Base-by-base conservation (phyloP, 148 eudicot genomes). In the Chenopodium suecicum region DNA sequence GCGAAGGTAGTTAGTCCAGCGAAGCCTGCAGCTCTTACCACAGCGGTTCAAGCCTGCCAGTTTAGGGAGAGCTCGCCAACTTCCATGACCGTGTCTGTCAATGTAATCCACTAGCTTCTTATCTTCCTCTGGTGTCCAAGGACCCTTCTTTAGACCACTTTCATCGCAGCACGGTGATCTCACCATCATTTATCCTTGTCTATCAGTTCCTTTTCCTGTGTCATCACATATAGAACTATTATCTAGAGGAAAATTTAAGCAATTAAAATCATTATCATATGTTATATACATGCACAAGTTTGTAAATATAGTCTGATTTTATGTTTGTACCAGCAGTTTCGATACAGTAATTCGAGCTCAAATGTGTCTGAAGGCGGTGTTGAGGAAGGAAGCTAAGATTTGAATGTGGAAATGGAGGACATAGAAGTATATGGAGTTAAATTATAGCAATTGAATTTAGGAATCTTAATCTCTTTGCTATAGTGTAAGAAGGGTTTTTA, bases 91-190 rank as follows among this genome's bases (percentile, higher is more conserved):
- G 14, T 89, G 66, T 31, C 44, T 76, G 20, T 84, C 62, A 1
- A 91, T 88, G 79, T 86, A 82, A 74, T 88, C 87, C 6, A 85
- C 75, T 2, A 91, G 90, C 82, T 85, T 89, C 41, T 85, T 71
- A 63, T 91, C 93, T 80, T 91, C 93, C 80, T 91, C 93, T 0
- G 90, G 86, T 2, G 91, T 87, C 93, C 93, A 91, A 22, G 93
- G 93, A 32, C 93, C 93, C 82, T 89, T 89, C 85, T 91, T 91
- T 66, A 89, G 68, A 41, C 85, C 90, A 31, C 47, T 80, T 68
- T 88, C 88, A 9, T 88, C 88, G 25, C 86, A 75, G 76, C 86
- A 74, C 4, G 93, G 89, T 64, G 93, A 82, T 82, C 93, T 89
- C 23, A 90, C 93, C 93, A 90, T 90, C 70, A 73, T 80, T 34